These are phyloP conservation scores for Monosporozyma unispora DNA, from an alignment of 805 yeast species.

Conservation along the genomic window DNA sequence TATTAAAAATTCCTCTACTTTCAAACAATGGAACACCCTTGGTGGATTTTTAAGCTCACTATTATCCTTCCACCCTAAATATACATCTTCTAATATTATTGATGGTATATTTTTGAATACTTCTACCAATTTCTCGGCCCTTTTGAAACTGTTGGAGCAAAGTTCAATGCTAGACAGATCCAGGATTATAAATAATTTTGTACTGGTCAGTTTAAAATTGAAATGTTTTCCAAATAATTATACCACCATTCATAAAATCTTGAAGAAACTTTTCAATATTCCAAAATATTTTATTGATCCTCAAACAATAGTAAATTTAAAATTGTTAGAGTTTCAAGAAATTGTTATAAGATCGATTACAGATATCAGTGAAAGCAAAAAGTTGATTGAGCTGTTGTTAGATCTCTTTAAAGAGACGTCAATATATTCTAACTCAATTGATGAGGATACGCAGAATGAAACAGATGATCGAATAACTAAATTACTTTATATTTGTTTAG, in stretches of 20 bases:
- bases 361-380: conserved; percentile 5
- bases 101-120: conserved; percentile 13
- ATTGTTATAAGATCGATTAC: conserved; percentile 12
- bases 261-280: conserved; percentile 8
- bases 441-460: conserved; percentile 4
- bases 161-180: conserved; percentile 12
- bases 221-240: conserved; percentile 6
- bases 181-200: conserved; percentile 10
- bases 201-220: conserved; percentile 17
- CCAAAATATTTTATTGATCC: conserved; percentile 6
- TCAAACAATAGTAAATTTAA: conserved; percentile 8
- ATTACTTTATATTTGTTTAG: conserved; percentile 13
- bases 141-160: conserved; percentile 7
- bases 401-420: background rate
- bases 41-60: conserved; percentile 12
- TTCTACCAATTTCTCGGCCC: conserved; percentile 5
- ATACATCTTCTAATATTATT: conserved; percentile 12
- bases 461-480: conserved; percentile 16
- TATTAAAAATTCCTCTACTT: background rate
- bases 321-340: conserved; percentile 13
- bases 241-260: conserved; percentile 6
- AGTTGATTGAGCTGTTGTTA: background rate
- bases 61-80: conserved; percentile 14
- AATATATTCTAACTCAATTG: background rate
- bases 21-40: background rate